phyloP scores from a whole-genome alignment of 345 rosid genomes.

The Brassica cretica region DNA sequence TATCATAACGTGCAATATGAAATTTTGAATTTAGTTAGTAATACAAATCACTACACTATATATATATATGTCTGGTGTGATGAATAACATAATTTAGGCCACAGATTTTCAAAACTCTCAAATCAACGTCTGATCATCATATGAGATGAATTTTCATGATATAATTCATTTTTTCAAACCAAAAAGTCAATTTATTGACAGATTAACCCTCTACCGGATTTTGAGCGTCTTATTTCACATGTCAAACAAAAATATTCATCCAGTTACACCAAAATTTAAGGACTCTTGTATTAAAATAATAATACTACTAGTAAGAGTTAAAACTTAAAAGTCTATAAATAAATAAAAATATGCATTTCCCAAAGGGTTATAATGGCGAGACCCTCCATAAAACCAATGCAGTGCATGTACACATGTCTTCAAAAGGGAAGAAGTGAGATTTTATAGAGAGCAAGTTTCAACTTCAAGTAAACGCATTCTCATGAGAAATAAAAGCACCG shows the following conservation, averaged over 20 bases:
- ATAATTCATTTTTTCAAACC: background rate
- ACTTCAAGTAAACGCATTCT: conserved; percentile 21
- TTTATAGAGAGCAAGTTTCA: conserved; percentile 4
- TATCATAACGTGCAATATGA: background rate
- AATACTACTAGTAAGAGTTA: background rate
- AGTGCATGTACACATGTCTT: conserved; percentile 33
- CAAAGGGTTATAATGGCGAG: conserved; percentile 12
- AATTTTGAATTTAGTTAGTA: background rate
- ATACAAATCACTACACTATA: background rate
- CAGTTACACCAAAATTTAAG: conserved; percentile 3
- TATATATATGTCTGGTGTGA: background rate
- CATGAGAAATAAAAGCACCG: background rate
- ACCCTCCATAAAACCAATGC: conserved; percentile 20
- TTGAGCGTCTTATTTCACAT: background rate
- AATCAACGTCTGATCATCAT: background rate
- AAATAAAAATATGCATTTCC: background rate
- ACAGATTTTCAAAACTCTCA: background rate
- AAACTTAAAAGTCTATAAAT: background rate
- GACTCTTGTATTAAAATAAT: background rate
- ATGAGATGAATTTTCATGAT: background rate
- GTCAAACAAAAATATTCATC: background rate
- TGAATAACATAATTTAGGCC: background rate
- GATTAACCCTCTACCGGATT: background rate
- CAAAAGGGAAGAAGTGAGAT: conserved; percentile 13
- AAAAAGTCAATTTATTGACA: background rate